Percentiles rank a stretch among this genome's conserved stretches.
These are phyloP conservation scores for Aspergillus fischeri DNA, from an alignment of 2,329 filamentous ascomycete genomes.

Conservation along the genomic window DNA sequence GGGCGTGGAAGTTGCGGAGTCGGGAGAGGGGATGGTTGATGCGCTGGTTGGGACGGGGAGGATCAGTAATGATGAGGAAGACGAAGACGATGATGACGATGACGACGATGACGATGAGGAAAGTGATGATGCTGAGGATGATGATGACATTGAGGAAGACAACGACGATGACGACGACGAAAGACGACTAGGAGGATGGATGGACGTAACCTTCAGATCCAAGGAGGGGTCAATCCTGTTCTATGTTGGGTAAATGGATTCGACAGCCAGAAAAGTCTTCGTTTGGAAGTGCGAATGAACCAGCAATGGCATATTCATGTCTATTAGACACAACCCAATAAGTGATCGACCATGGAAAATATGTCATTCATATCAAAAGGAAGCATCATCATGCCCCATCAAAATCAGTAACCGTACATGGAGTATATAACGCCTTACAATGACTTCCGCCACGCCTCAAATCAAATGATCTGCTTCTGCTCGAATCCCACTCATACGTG, in stretches of 20 bases:
- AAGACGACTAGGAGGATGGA: neutral
- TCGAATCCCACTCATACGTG: constrained; percentile 1
- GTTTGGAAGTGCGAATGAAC: neutral
- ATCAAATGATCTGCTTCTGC: neutral
- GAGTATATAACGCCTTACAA: constrained; percentile 16
- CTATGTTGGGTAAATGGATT: neutral
- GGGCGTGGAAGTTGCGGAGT: constrained; percentile 18
- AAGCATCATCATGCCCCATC: neutral
- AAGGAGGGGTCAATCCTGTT: neutral
- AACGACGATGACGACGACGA: constrained; percentile 38
- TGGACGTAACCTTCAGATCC: neutral
- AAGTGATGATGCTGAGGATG: neutral
- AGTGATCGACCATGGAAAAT: neutral
- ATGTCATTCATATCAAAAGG: neutral
- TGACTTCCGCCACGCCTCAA: constrained; percentile 1
- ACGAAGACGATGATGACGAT: constrained; percentile 13
- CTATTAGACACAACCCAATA: neutral
- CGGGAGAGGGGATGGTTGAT: neutral
- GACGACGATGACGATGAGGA: neutral
- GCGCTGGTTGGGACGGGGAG: constrained; percentile 15
- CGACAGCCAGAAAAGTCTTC: neutral
- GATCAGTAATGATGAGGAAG: neutral
- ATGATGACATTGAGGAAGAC: constrained; percentile 25
- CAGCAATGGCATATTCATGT: neutral
- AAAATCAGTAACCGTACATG: constrained; percentile 5